These are phyloP conservation scores for Eucalyptus melliodora DNA, from an alignment of 345 rosid species.

Conservation along the genomic window DNA sequence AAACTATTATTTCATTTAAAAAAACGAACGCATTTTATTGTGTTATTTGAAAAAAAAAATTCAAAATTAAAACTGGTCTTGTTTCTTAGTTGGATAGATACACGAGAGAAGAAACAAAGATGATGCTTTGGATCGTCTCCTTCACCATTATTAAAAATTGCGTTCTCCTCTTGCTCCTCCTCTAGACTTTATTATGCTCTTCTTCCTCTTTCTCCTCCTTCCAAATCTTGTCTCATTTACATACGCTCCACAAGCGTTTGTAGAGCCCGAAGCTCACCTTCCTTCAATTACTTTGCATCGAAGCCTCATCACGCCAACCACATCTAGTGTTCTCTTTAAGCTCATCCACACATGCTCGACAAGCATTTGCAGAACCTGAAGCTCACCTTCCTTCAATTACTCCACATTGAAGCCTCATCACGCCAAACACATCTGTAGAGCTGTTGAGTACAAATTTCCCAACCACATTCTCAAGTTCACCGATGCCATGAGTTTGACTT, in stretches of 20 bases:
- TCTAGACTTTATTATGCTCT: not conserved
- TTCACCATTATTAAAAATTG: not conserved
- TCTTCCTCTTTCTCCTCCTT: not conserved
- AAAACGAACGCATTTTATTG: no score
- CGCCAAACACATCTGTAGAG: constrained; percentile 6
- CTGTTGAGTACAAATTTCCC: constrained; percentile 64
- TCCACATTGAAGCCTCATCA: not conserved
- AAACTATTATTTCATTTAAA: no score
- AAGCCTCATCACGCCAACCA: not conserved
- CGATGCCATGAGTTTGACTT: constrained; percentile 31
- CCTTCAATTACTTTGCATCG: not conserved
- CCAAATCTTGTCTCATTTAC: not conserved
- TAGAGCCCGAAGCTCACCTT: not conserved
- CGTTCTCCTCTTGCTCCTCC: not conserved
- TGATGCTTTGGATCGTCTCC: not conserved
- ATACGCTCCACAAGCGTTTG: not conserved
- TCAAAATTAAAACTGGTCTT: not conserved
- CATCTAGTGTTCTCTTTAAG: not conserved
- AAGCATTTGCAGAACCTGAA: not conserved
- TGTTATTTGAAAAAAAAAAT: no score
- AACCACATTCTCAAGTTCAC: constrained; percentile 88
- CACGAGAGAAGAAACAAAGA: not conserved
- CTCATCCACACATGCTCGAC: not conserved
- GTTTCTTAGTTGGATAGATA: not conserved
- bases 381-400: not conserved